phyloP scores from a whole-genome alignment of 805 yeast species.

The Lipomyces yamanashiensis region DNA sequence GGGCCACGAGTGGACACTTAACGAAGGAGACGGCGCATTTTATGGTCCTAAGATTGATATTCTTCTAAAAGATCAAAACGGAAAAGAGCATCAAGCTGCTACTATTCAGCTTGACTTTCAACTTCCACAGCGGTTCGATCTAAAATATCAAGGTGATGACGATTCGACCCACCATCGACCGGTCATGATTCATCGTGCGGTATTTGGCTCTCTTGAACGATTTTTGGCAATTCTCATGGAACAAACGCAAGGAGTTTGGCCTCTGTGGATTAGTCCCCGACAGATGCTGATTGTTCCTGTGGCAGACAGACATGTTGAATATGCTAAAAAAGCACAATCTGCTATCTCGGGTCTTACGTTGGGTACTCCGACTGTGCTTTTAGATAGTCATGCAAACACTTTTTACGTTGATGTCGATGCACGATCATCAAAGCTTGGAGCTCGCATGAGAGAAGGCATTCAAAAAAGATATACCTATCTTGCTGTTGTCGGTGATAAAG shows the following conservation, averaged over 20 bases:
- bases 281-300: conserved; percentile 88
- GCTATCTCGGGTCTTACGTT: conserved; percentile 46
- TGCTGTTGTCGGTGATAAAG: conserved; percentile 86
- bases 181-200: conserved; percentile 95
- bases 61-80: conserved; percentile 89
- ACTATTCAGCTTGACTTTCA: conserved; percentile 99
- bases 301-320: conserved; percentile 57
- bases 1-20: conserved; percentile 91
- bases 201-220: conserved; percentile 91
- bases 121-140: conserved; percentile 89
- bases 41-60: conserved; percentile 99
- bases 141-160: conserved; percentile 76
- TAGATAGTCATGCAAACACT: conserved; percentile 61
- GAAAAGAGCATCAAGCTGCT: conserved; percentile 99
- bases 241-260: conserved; percentile 93
- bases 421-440: conserved; percentile 78
- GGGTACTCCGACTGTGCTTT: conserved; percentile 48
- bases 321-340: conserved; percentile 56
- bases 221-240: conserved; percentile 89
- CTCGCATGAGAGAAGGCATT: conserved; percentile 78
- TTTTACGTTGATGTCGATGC: conserved; percentile 78
- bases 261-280: conserved; percentile 93
- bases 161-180: conserved; percentile 59
- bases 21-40: conserved; percentile 95
- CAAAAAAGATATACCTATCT: conserved; percentile 75